Percentiles rank a stretch among this genome's conserved stretches.
These are phyloP conservation scores for Antrodiella citrinella DNA, from an alignment of 768 basidiomycete species.

Conservation along the genomic window DNA sequence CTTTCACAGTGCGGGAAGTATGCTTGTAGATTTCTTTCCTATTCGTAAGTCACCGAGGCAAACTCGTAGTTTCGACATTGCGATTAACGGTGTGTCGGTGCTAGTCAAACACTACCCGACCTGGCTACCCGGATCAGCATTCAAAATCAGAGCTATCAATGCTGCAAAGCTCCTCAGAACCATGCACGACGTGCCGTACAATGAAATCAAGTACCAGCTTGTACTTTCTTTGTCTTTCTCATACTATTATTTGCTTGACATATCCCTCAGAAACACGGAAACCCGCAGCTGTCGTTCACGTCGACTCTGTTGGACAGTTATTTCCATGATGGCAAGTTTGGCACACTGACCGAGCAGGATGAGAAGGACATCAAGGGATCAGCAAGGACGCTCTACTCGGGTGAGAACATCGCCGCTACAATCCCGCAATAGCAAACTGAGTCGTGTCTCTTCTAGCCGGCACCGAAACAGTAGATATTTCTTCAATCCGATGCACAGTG, in stretches of 20 bases:
- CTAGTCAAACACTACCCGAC: not conserved
- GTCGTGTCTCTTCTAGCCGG: not conserved
- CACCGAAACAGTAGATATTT: not conserved
- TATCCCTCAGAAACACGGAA: constrained; percentile 13
- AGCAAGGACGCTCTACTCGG: constrained; percentile 16
- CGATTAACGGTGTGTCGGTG: too few species aligned
- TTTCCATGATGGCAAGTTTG: constrained; percentile 1
- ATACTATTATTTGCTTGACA: not conserved
- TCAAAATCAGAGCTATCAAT: not conserved
- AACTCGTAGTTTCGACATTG: constrained; percentile 1
- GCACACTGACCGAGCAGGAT: constrained; percentile 9
- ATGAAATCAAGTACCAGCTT: not conserved
- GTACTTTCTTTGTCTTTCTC: not conserved
- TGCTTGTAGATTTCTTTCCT: not conserved
- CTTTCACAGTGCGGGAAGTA: constrained; percentile 5
- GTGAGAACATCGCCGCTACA: constrained; percentile 5
- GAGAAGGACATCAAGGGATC: constrained; percentile 17
- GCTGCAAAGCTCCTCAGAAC: not conserved
- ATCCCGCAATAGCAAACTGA: constrained; percentile 1
- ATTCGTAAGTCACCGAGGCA: not conserved
- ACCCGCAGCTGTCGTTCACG: constrained; percentile 12
- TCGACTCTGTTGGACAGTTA: constrained; percentile 12
- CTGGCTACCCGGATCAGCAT: not conserved
- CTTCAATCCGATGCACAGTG: not conserved
- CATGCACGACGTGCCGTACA: not conserved